Base-by-base conservation (phyloP, 495 filamentous ascomycete genomes). In the Aspergillus ellipticus region DNA sequence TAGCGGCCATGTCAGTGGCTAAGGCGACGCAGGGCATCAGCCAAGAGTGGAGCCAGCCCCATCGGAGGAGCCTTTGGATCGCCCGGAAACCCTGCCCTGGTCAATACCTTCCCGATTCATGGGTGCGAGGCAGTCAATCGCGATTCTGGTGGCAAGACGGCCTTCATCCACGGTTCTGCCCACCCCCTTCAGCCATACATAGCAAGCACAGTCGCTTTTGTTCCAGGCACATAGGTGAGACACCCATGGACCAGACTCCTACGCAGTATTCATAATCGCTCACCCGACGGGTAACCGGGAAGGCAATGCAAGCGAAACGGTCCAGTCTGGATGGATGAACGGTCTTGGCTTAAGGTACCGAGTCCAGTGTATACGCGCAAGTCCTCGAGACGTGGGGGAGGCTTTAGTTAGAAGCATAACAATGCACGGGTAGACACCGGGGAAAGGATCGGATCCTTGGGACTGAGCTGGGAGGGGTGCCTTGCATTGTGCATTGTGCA, bases 31-130 rank as follows among this genome's bases (percentile, higher is more conserved):
- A 65, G 56, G 56, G 50, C 54, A 57, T 53, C 20, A 45, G 19
- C 42, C 55, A 49, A 53, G 49, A 52, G 62, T 65, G 62, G 60
- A 58, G 20, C 51, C 54, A 35, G 55, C 22, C 42, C 53, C 62
- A 53, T 56, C 58, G 19, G 55, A 15, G 50, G 37, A 35, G 19
- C 46, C 33, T 47, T 19, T 52, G 55, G 55, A 57, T 57, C 55
- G 55, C 41, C 55, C 49, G 22, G 39, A 60, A 55, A 31, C 45
- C 50, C 35, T 59, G 50, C 51, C 58, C 42, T 60, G 56, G 41
- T 57, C 47, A 54, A 22, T 16, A 33, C 24, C 13, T 42, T 39
- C 42, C 46, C 49, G 49, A 59, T 57, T 22, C 58, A 56, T 54
- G 62, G 58, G 53, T 61, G 45, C 5, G 48, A 29, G 42, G 46